phyloP scores from a whole-genome alignment of 2,329 filamentous ascomycete species.

The Aspergillus alliaceus region DNA sequence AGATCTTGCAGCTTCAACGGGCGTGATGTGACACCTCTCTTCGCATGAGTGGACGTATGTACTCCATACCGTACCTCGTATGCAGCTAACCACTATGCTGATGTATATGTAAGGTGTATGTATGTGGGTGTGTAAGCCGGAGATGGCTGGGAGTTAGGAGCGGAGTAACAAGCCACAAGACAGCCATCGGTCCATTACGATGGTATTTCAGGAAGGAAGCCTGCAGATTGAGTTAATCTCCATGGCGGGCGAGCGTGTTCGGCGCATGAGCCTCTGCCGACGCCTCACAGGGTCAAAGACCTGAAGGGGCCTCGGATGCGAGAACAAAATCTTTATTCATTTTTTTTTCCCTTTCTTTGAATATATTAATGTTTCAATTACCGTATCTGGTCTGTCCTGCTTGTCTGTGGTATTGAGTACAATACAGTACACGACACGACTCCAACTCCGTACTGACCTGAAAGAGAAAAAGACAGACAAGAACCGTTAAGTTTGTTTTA shows the following conservation, averaged over 20 bases:
- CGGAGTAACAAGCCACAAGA: not conserved
- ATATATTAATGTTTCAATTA: not conserved
- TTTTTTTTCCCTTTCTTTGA: too few species aligned
- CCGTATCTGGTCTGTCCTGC: too few species aligned
- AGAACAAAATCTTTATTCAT: too few species aligned
- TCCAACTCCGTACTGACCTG: not conserved
- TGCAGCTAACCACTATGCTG: not conserved
- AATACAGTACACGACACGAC: not conserved
- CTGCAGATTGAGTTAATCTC: conserved; percentile 12
- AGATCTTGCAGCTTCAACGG: conserved; percentile 6
- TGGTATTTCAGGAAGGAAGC: not conserved
- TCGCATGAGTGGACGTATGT: not conserved
- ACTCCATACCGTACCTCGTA: not conserved
- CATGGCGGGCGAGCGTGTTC: not conserved
- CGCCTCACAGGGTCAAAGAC: conserved; percentile 5
- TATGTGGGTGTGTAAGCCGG: not conserved
- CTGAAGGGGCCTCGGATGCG: not conserved
- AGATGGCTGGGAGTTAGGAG: not conserved
- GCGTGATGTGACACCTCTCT: conserved; percentile 2
- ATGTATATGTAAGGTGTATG: not conserved
- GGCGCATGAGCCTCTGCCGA: conserved; percentile 2
- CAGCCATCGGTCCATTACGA: not conserved
- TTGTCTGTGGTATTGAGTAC: not conserved
- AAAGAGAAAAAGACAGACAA: not conserved
- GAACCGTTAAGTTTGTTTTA: too few species aligned